Base-by-base conservation (phyloP, 805 yeast genomes). In the Ogataea siamensis region DNA sequence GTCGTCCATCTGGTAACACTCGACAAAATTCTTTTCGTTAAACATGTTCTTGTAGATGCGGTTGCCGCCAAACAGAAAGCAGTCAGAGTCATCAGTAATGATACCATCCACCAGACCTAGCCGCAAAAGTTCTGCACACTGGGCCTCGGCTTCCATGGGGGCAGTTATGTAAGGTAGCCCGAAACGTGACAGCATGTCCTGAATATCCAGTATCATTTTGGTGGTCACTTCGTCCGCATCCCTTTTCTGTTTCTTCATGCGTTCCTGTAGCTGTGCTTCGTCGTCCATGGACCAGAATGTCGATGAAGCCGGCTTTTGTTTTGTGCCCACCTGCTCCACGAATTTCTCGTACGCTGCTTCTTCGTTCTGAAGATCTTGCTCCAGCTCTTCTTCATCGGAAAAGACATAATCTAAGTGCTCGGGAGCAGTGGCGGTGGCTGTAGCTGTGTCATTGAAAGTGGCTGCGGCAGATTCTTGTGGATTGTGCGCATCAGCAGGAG, bases 71-170 rank as follows among this genome's bases (percentile, higher is more conserved):
- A 93, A 93, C 24, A 93, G 61, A 51, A 93, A 93, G 34, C 95
- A 88, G 72, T 93, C 99, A 49, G 96, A 87, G 67, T 93, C 99
- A 63, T 93, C 99, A 0, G 99, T 93, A 16, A 93, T 81, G 5
- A 93, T 83, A 0, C 99, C 99, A 60, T 93, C 98, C 4, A 91
- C 96, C 13, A 93, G 66, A 0, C 74, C 76, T 15, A 88, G 59
- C n/a, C 61, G 55, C 26, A 78, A 60, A 5, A 93, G 63, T 47
- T 83, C 86, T 0, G 96, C 96, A 64, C 99, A 93, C 55, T 93
- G 99, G 0, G 99, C 98, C 64, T 93, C 99, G 1, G 99, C 99
- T 62, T 93, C 99, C 89, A 87, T 87, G 1, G 99, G 99, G 0
- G 99, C 97, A 0, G 95, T 86, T 7, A 93, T 74, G 49, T 78